These are phyloP conservation scores for Mollisia scopiformis DNA, from an alignment of 2,329 filamentous ascomycete species.

Conservation along the genomic window DNA sequence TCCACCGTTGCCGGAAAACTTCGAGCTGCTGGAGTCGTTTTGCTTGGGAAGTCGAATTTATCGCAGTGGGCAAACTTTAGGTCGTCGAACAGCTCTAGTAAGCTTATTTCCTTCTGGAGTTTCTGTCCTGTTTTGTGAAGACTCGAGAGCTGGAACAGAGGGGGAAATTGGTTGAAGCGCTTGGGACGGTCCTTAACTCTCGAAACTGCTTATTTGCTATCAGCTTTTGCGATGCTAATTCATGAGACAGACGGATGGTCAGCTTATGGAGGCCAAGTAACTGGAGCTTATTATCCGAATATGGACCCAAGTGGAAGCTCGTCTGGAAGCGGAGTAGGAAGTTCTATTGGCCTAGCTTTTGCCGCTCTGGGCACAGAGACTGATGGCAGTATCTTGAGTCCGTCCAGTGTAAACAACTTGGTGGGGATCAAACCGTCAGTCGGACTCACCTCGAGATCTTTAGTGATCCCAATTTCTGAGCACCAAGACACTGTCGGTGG, in stretches of 20 bases:
- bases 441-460: constrained; percentile 61
- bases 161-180: no score
- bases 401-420: constrained; percentile 56
- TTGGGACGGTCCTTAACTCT: no score
- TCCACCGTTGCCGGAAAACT: constrained; percentile 30
- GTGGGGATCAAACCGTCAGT: constrained; percentile 72
- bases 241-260: constrained; percentile 74
- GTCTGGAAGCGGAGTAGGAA: constrained; percentile 63
- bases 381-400: constrained; percentile 64
- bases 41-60: constrained; percentile 45
- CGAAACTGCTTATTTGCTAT: no score
- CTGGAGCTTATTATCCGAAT: constrained; percentile 61
- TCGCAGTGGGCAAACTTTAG: constrained; percentile 62
- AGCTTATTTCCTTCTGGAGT: no score
- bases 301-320: constrained; percentile 66
- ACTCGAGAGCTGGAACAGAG: no score
- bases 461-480: constrained; percentile 67
- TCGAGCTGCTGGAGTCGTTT: constrained; percentile 26
- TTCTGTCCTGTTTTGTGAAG: no score
- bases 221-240: no score
- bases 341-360: constrained; percentile 60
- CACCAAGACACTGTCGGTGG: constrained; percentile 70
- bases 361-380: constrained; percentile 67
- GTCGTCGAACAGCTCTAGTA: constrained; percentile 55
- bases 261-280: constrained; percentile 63